Evolutionary conservation across 371 early-diverging fungal genomes (phyloP).

Genomic region (Massospora cicadina): DNA sequence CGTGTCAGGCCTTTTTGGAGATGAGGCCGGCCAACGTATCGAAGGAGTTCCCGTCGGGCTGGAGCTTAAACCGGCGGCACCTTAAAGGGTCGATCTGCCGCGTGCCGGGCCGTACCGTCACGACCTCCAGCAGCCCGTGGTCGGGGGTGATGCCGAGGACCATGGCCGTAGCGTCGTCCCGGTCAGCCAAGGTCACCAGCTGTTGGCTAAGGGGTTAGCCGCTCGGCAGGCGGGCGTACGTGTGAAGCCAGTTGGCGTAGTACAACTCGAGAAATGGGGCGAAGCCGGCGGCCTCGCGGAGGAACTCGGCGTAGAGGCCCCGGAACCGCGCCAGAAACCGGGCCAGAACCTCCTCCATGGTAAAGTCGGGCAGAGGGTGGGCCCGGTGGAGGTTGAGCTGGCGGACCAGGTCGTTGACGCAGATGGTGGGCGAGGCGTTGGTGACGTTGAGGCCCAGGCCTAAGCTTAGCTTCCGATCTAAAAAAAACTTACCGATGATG

Average conservation of each 20-base stretch:
- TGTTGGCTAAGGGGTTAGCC: conserved; percentile 24
- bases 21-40: conserved; percentile 88
- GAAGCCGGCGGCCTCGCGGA: conserved; percentile 35
- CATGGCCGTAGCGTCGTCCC: conserved; percentile 28
- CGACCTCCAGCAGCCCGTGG: conserved; percentile 57
- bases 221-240: conserved; percentile 20
- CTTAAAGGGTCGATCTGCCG: conserved; percentile 15
- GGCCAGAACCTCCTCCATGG: conserved; percentile 56
- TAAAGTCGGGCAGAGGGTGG: conserved; percentile 24
- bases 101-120: conserved; percentile 25
- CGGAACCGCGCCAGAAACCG: conserved; percentile 55
- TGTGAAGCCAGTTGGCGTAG: conserved; percentile 74
- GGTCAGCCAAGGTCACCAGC: conserved; percentile 42
- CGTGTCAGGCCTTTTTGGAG: conserved; percentile 32
- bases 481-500: conserved; percentile 40
- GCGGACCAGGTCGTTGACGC: conserved; percentile 57
- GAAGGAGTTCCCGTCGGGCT: conserved; percentile 91
- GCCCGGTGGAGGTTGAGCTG: conserved; percentile 26
- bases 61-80: conserved; percentile 37
- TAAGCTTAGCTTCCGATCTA: conserved; percentile 14
- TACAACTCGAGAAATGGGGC: conserved; percentile 52
- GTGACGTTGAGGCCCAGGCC: conserved; percentile 69
- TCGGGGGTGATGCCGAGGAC: conserved; percentile 61
- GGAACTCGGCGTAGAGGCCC: conserved; percentile 43
- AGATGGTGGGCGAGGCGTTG: conserved; percentile 64